Evolutionary conservation across 164 flowering plant genomes (phyloP).

Genomic region (Vitis rupestris): DNA sequence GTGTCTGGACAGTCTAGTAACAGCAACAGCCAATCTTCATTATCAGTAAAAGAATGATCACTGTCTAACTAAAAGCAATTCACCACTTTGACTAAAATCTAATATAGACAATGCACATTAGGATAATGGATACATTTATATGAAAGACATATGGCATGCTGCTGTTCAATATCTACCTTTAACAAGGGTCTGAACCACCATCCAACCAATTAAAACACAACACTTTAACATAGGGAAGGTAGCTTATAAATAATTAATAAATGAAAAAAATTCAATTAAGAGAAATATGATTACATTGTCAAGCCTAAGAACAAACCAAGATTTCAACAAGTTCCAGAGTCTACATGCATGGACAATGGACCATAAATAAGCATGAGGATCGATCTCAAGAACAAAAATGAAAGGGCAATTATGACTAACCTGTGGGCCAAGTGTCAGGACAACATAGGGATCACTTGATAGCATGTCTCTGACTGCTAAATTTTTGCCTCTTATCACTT

Average conservation of each 20-base stretch:
- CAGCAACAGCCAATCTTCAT: conserved; percentile 20
- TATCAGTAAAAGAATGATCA: conserved; percentile 6
- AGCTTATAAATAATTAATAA: too few species aligned
- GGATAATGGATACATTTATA: too few species aligned
- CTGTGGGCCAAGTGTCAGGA: conserved; percentile 78
- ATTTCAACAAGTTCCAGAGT: too few species aligned
- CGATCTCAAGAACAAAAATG: conserved; percentile 2
- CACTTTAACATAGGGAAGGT: too few species aligned
- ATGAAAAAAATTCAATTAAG: too few species aligned
- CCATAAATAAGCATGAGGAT: neutral
- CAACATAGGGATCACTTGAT: conserved; percentile 93
- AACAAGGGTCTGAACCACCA: too few species aligned
- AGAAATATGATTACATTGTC: too few species aligned
- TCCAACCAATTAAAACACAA: too few species aligned
- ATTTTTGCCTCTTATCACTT: conserved; percentile 78
- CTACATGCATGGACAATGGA: neutral
- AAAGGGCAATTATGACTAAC: conserved; percentile 31
- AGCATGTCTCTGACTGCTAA: conserved; percentile 89
- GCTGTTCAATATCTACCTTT: too few species aligned
- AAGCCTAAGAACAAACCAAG: too few species aligned
- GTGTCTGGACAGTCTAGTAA: conserved; percentile 68
- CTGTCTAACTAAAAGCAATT: neutral
- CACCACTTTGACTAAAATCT: neutral
- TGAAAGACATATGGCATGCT: too few species aligned
- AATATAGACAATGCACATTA: too few species aligned